These are phyloP conservation scores for Penicillium cinerascens DNA, from an alignment of 495 filamentous ascomycete species.

Conservation along the genomic window DNA sequence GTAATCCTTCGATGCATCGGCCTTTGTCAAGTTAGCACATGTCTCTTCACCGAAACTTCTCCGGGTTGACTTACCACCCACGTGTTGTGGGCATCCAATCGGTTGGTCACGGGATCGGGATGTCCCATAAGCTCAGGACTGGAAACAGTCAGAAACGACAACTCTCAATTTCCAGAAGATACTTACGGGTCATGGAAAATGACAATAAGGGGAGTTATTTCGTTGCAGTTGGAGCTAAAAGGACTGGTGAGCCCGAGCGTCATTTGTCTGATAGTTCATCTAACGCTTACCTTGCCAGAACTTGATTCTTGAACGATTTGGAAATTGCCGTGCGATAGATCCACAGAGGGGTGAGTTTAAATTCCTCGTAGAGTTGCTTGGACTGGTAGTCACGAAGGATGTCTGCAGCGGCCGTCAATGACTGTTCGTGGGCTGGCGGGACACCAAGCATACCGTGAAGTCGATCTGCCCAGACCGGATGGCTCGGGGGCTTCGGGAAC, in stretches of 20 bases:
- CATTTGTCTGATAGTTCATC: neutral
- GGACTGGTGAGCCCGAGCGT: neutral
- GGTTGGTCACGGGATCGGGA: slow-evolving; percentile 64
- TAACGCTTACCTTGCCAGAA: slow-evolving; percentile 67
- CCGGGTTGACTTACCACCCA: slow-evolving; percentile 68
- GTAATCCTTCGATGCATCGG: slow-evolving; percentile 74
- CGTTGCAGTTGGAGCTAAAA: slow-evolving; percentile 50
- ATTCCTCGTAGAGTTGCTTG: slow-evolving; percentile 61
- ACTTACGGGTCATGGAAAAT: slow-evolving; percentile 82
- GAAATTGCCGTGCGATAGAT: slow-evolving; percentile 68
- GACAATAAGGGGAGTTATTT: slow-evolving; percentile 58
- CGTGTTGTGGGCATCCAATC: slow-evolving; percentile 74
- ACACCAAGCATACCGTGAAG: slow-evolving; percentile 47
- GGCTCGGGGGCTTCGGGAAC: slow-evolving; percentile 43
- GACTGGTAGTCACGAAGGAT: slow-evolving; percentile 72
- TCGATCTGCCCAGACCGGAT: slow-evolving; percentile 40
- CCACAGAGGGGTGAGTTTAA: slow-evolving; percentile 69
- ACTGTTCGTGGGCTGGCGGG: neutral
- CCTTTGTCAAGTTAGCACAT: slow-evolving; percentile 42
- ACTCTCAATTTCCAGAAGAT: neutral
- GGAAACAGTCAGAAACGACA: slow-evolving; percentile 2
- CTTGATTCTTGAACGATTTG: slow-evolving; percentile 81
- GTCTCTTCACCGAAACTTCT: neutral
- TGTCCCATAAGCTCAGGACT: slow-evolving; percentile 70
- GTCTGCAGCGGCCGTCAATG: slow-evolving; percentile 41